Base-by-base conservation (phyloP, 345 rosid genomes). In the Eucalyptus albens region DNA sequence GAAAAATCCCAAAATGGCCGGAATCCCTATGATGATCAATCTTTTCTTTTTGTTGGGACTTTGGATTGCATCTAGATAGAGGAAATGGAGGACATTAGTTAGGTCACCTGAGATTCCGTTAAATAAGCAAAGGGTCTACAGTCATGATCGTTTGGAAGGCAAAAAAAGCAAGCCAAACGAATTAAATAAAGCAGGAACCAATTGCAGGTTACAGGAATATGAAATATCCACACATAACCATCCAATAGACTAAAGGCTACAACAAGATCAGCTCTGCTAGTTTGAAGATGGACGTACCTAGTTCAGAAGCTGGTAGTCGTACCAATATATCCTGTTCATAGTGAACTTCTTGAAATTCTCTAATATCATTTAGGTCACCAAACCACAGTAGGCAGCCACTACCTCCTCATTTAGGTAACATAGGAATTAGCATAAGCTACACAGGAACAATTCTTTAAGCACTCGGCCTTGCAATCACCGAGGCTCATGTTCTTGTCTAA, bases 381-480 rank as follows among this genome's bases (percentile, higher is more conserved):
- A 50, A 44, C 94, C 94, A 92, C 37, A 93, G 50, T 87, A 91
- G 90, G 87, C 94, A 92, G 8, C 94, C 94, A 6, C 89, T 50
- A 16, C 92, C 91, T 67, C 91, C 92, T 62, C 80, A 88, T 26
- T n/a, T n/a, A n/a, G n/a, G 47, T 67, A 53, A 93, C 88, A 51
- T 90, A 86, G 9, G 91, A 83, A 88, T 40, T 88, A 15, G 91
- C 89, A 72, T 90, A 92, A 89, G 94, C 95, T 6, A 40, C 88
- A n/a, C 94, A 92, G 37, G 93, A 92, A 88, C 93, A 93, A 33
- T 91, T 90, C 27, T 67, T 67, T 62, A 85, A 69, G 87, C 95
- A 93, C 87, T 45, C 2, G 11, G 67, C 55, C 88, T 86, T n/a
- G 59, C 92, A 92, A 51, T 91, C 89, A 22, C 45, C 15, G 1